Evolutionary conservation across 1,284 basidiomycete genomes (phyloP), one percentile per base, ranked within the genome.

Genomic region (Trichosporon inkin): DNA sequence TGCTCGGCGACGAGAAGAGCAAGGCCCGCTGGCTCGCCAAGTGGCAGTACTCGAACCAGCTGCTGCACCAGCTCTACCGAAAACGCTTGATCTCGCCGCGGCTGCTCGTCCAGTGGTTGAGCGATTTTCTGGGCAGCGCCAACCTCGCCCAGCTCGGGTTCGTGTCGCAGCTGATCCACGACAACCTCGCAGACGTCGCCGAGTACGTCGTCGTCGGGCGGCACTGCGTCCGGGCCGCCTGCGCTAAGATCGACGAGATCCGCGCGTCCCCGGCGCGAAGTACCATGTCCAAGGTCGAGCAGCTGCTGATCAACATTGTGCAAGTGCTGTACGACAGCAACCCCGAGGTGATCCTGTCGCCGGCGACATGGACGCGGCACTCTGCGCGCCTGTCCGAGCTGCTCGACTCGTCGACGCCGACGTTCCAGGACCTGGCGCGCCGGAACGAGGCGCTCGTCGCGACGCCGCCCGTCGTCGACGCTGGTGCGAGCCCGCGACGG

Each of bases 91-190:
- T 98, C 20, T 92, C 96, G 66, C 85, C 86, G 54, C 83, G 85
- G 19, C 84, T 88, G 0, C 88, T 95, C 71, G 82, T 92, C 10
- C 81, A 83, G 7, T 98, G 93, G 92, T 79, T 95, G 49, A 84
- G 91, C 13, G 86, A 90, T 57, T 87, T 89, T 68, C 84, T 94
- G 80, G 74, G 78, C 7, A 80, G 81, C 0, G 87, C 87, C 66
- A 92, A 93, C 74, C 82, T 92, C 17, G 89, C 90, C 1, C 92
- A 96, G 77, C 82, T 88, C 6, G 87, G 88, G 1, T 94, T 96
- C 69, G 79, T 94, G 11, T 83, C 84, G 8, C 83, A 87, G 53
- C 79, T 96, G 16, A 83, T 85, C 5, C 88, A 92, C 65, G 89
- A 92, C 68, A 91, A 90, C 73, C 77, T 91, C 4, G 83, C 85